A percentile compares a stretch with the other conserved stretches of the same genome.
phyloP scores from a whole-genome alignment of 495 filamentous ascomycete species.

The Penicillium ochrochloron region DNA sequence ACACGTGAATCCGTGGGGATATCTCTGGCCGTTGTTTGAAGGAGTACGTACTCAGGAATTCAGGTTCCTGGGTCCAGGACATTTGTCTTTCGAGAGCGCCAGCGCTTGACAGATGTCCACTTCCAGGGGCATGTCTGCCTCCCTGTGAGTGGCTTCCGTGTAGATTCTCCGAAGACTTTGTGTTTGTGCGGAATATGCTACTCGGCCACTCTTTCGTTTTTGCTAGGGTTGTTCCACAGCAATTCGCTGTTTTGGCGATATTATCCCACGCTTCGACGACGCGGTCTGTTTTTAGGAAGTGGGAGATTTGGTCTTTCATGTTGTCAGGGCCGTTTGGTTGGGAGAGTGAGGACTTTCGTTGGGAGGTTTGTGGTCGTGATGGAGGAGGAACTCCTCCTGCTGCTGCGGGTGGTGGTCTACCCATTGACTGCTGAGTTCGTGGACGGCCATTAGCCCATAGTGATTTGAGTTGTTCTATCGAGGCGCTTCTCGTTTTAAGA shows the following conservation, averaged over 20 bases:
- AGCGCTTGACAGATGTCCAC: slow-evolving; percentile 1
- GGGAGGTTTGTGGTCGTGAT: slow-evolving; percentile 16
- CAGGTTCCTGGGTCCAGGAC: slow-evolving; percentile 40
- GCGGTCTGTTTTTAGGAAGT: slow-evolving; percentile 47
- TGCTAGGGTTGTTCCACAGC: slow-evolving; percentile 14
- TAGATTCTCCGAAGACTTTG: slow-evolving; percentile 29
- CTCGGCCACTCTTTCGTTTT: slow-evolving; percentile 39
- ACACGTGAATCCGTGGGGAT: slow-evolving; percentile 42
- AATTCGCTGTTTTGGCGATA: slow-evolving; percentile 27
- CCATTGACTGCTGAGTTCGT: slow-evolving; percentile 24
- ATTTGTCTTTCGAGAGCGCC: slow-evolving; percentile 34
- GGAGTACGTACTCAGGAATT: slow-evolving; percentile 41
- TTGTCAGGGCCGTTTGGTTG: slow-evolving; percentile 28
- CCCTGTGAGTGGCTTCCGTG: neutral
- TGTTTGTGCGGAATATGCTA: slow-evolving; percentile 41
- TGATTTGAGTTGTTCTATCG: slow-evolving; percentile 36
- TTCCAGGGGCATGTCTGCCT: neutral
- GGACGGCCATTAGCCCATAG: slow-evolving; percentile 28
- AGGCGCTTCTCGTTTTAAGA: slow-evolving; percentile 33
- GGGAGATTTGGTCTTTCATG: slow-evolving; percentile 45
- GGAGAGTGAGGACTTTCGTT: slow-evolving; percentile 8
- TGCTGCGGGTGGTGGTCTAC: slow-evolving; percentile 11
- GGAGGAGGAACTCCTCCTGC: neutral
- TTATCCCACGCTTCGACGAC: slow-evolving; percentile 47
- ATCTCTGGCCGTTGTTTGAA: slow-evolving; percentile 37